Evolutionary conservation across 139 green algal species (phyloP), one percentile per base, ranked within the genome.

Genomic region (Auxenochlorella protothecoides): DNA sequence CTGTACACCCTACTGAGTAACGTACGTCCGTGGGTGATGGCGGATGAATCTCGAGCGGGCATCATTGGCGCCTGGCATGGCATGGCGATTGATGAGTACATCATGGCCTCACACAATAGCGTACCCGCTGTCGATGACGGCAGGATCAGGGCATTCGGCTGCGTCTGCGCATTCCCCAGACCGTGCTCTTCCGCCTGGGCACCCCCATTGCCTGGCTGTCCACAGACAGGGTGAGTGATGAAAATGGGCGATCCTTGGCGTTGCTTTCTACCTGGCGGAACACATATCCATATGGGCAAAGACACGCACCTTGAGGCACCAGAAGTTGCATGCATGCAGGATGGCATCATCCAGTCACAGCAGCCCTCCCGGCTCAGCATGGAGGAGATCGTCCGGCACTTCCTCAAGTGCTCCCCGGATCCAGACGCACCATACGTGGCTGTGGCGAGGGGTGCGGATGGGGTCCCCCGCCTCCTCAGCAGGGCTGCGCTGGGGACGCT

Each of bases 71-170:
- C 27, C 27, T 44, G 27, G 27, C 27, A 44, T 44, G 27, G 27
- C 27, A 44, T 44, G 27, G 27, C 27, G 27, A 44, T 44, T 44
- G 27, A 44, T 44, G 27, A 44, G 27, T 44, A 1, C 27, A 44
- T 44, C 27, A 44, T 44, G 27, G 27, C 27, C 27, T 44, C 27
- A 44, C 27, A 44, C 1, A 44, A 44, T 44, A 44, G 27, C 27
- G 27, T 44, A 44, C 27, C 27, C 27, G 27, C 27, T 44, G 27
- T 1, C 27, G 27, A 44, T 44, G 0, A 44, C 27, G 27, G 67
- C 81, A 89, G 84, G 84, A 89, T 51, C 81, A 84, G 44, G 84
- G 84, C 6, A 70, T 89, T 7, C 77, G 77, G 63, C 81, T 78
- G 27, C 83, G 82, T 14, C 63, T 85, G 11, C 84, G 84, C 72